These are phyloP conservation scores for Apiospora malaysiana DNA, from an alignment of 2,329 filamentous ascomycete species.

Conservation along the genomic window DNA sequence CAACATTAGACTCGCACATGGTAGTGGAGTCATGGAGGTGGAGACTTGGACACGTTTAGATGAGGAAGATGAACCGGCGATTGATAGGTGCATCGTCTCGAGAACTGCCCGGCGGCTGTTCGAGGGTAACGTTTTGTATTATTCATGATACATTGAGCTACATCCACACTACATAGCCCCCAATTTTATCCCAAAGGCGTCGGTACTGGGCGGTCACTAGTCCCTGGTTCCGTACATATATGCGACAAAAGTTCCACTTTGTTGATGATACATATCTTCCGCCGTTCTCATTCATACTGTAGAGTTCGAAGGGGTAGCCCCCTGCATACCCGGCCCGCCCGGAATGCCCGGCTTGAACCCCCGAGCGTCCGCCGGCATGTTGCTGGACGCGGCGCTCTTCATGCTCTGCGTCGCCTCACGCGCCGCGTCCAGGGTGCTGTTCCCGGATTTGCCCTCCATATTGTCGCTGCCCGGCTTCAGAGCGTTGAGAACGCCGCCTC, in stretches of 20 bases:
- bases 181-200: neutral
- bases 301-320: neutral
- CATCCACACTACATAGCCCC: too few relatives aligned
- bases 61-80: neutral
- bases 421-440: neutral
- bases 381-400: neutral
- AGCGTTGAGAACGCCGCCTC: neutral
- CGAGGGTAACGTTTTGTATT: neutral
- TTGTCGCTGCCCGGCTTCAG: neutral
- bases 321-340: slow-evolving; percentile 7
- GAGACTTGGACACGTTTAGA: neutral
- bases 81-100: neutral
- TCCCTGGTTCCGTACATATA: too few relatives aligned
- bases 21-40: neutral
- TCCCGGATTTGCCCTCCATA: neutral
- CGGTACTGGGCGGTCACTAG: neutral
- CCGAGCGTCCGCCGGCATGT: too few relatives aligned
- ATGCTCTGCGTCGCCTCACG: neutral
- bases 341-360: neutral
- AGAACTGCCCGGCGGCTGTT: neutral
- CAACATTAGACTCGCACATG: neutral
- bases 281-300: neutral
- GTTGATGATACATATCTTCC: too few relatives aligned
- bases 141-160: neutral
- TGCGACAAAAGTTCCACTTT: too few relatives aligned